Evolutionary conservation across 108 stramenopile genomes (phyloP).

Genomic region (Fistulifera solaris): DNA sequence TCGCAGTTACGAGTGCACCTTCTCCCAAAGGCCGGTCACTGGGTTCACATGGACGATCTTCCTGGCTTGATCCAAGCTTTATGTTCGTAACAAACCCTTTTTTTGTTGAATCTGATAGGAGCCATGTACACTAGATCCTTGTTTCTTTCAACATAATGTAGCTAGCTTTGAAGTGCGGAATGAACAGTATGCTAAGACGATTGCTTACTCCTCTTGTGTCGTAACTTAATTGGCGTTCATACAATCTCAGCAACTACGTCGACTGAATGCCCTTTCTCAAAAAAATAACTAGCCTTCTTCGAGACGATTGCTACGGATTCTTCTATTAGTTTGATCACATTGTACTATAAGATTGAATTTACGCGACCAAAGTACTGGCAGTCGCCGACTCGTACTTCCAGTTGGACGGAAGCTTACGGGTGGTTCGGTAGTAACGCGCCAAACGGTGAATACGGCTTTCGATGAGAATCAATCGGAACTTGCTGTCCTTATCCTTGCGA

Average conservation of each 20-base stretch:
- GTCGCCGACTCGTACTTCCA: constrained; percentile 99
- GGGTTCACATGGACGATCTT: constrained; percentile 86
- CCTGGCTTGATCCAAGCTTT: constrained; percentile 47
- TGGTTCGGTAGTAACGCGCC: constrained; percentile 99
- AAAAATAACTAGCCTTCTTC: too few species aligned
- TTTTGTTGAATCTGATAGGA: not conserved
- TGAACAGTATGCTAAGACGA: too few species aligned
- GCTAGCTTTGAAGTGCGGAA: too few species aligned
- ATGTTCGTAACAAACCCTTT: constrained; percentile 8
- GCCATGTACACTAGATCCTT: too few species aligned
- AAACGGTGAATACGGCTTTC: constrained; percentile 98
- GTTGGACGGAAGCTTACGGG: constrained; percentile 97
- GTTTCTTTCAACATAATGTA: too few species aligned
- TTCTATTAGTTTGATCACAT: too few species aligned
- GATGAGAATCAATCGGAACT: constrained; percentile 99
- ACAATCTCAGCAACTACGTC: too few species aligned
- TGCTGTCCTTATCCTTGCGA: constrained; percentile 99
- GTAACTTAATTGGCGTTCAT: too few species aligned
- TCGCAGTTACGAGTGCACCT: constrained; percentile 47
- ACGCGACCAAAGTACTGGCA: constrained; percentile 97
- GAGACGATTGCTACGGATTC: too few species aligned
- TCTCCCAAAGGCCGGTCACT: constrained; percentile 76
- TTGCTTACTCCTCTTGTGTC: too few species aligned
- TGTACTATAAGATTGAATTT: too few species aligned
- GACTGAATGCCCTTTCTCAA: too few species aligned